Base-by-base conservation (phyloP, 805 yeast genomes). In the Kurtzmaniella cleridarum region DNA sequence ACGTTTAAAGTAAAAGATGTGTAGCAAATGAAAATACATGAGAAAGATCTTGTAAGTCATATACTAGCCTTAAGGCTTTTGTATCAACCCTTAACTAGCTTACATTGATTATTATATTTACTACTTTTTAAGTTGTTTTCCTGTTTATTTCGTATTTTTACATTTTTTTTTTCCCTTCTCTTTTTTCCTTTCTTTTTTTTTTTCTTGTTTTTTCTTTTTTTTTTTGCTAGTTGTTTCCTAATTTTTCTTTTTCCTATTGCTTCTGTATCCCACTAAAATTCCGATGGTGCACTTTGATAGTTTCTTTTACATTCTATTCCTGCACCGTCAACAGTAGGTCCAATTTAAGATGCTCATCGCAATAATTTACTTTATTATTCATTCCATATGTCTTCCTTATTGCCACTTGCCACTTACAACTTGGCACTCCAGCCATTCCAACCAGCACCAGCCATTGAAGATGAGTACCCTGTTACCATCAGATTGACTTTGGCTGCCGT, bases 401-500 rank as follows among this genome's bases (percentile, higher is more conserved):
- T 85, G 48, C 97, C 98, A 46, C 70, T 90, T 62, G 83, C 95
- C 48, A 81, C 96, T 14, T 90, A 80, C 72, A 83, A 83, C 71
- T 73, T 88, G 64, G 88, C 85, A 52, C 75, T 91, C 48, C 73
- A 76, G 63, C 98, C 98, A 52, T 93, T 84, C 59, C 71, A 78
- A 51, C 95, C 96, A 50, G 80, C 81, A 32, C 89, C 89, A 37
- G 95, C 96, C 43, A 79, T 86, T 57, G 86, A 83, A 47, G 83
- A 79, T 43, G 95, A 84, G 43, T 81, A 80, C 62, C 96, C 97
- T 37, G 84, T 86, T 50, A 83, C 97, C 45, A 79, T 91, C 51
- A 85, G 95, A 66, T 63, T 91, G 55, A 90, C 98, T 39, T 76
- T 91, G 77, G 98, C 96, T 47, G 95, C 98, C 44, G 74, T 93